phyloP scores from a whole-genome alignment of 1,139 yeast species.

The Fermentozyma sake region DNA sequence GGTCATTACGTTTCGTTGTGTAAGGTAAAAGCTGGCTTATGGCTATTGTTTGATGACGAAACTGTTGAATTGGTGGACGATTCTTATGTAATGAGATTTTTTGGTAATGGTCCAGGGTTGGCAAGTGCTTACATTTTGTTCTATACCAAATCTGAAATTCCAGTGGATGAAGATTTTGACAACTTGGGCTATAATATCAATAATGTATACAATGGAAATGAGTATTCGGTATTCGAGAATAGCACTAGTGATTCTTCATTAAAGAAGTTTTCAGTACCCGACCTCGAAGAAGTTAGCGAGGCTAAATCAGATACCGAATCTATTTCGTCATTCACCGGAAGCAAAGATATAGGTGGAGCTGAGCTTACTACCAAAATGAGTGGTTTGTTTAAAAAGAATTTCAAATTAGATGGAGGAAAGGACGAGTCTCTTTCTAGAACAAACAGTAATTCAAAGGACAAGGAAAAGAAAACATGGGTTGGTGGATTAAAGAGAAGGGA shows the following conservation, averaged over 20 bases:
- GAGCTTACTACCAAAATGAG: slow-evolving; percentile 8
- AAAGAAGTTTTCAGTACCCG: slow-evolving; percentile 7
- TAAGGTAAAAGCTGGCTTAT: slow-evolving; percentile 73
- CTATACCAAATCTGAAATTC: slow-evolving; percentile 39
- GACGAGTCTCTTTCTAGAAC: slow-evolving; percentile 9
- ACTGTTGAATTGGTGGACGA: slow-evolving; percentile 88
- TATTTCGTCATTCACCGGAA: slow-evolving; percentile 6
- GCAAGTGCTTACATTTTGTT: slow-evolving; percentile 90
- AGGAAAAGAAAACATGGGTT: slow-evolving; percentile 42
- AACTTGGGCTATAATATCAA: slow-evolving; percentile 35
- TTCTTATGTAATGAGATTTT: slow-evolving; percentile 75
- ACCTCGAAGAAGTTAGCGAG: slow-evolving; percentile 7
- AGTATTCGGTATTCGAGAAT: no score
- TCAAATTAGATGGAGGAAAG: slow-evolving; percentile 20
- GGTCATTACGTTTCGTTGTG: slow-evolving; percentile 92
- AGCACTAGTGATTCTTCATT: slow-evolving; percentile 11
- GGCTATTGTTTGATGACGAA: slow-evolving; percentile 95
- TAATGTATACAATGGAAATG: slow-evolving; percentile 28
- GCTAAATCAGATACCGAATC: slow-evolving; percentile 8
- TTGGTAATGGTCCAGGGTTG: slow-evolving; percentile 84
- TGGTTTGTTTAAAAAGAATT: slow-evolving; percentile 28
- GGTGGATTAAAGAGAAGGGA: slow-evolving; percentile 38
- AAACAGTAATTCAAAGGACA: slow-evolving; percentile 8
- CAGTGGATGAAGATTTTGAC: slow-evolving; percentile 21
- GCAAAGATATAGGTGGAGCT: slow-evolving; percentile 4